Base-by-base conservation (phyloP, 305 asterid species). In the Striga hermonthica region DNA sequence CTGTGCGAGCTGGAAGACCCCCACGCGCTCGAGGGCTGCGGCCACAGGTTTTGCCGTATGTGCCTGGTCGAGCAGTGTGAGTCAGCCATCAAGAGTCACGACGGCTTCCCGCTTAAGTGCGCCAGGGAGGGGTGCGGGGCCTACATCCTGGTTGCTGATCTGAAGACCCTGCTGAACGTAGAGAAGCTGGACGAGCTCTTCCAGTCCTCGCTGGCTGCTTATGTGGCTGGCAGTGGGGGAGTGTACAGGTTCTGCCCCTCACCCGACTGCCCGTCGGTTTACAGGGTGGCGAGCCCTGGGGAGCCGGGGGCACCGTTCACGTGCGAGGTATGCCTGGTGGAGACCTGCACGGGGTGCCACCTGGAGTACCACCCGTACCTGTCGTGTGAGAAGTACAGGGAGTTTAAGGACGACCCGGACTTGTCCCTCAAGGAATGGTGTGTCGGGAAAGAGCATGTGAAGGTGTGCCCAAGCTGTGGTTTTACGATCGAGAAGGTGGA, bases 341-440 rank as follows among this genome's bases (percentile, higher is more conserved):
- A 93, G 85, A 90, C 99, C 0, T 93, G 99, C 54, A 88, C 92
- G 0, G 64, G 70, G 70, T 93, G 99, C 85, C 97, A 93, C 84
- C 60, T 81, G 74, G 99, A 93, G 64, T 83, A 85, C 59, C 99
- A 93, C 60, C 89, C 87, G 0, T 69, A 68, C 58, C 16, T 88
- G n/a, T 74, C 97, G 1, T 93, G 99, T n/a, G 95, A 84, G 72
- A 80, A 65, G 74, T 93, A 90, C 45, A 72, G 57, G 13, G 84
- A 81, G 81, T 79, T 82, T 67, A 93, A 90, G 72, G 79, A 74
- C 0, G 89, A 90, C 62, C 99, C 99, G 0, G 99, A 93, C 75
- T 74, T 72, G 4, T 90, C 97, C 3, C 76, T 93, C 28, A 73
- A 81, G 77, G 92, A 80, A 72, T 93, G 99, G 99, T 73, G 91